Evolutionary conservation across 1,284 basidiomycete species (phyloP).

Genomic region (Wallemia hederae): DNA sequence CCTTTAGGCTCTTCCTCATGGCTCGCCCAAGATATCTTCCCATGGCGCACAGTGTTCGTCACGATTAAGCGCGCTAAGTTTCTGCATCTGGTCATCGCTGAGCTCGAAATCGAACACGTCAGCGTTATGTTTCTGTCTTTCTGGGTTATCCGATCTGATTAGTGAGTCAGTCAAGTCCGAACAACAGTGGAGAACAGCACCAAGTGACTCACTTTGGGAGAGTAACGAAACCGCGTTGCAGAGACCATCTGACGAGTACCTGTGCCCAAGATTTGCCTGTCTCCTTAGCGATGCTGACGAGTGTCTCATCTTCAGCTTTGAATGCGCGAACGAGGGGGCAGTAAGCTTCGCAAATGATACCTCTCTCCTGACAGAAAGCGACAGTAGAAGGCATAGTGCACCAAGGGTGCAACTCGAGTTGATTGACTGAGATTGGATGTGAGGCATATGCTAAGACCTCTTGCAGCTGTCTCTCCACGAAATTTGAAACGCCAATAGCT

Average conservation of each 20-base stretch:
- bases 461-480: constrained; percentile 43
- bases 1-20: no score
- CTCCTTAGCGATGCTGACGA: constrained; percentile 17
- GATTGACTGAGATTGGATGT: constrained; percentile 43
- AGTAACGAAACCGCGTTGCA: constrained; percentile 37
- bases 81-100: constrained; percentile 27
- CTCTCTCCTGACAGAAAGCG: constrained; percentile 34
- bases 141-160: constrained; percentile 32
- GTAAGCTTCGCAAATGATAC: constrained; percentile 47
- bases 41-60: constrained; percentile 34
- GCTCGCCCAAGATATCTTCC: no score
- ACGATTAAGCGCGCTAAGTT: constrained; percentile 30
- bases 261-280: constrained; percentile 36
- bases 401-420: constrained; percentile 61
- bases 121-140: constrained; percentile 36
- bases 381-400: constrained; percentile 55
- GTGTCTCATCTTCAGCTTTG: constrained; percentile 25
- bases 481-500: constrained; percentile 11
- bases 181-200: no score
- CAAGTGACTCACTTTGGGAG: constrained; percentile 1
- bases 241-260: constrained; percentile 48
- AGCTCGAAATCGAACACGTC: constrained; percentile 41
- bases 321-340: constrained; percentile 36
- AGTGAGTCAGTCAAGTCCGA: not conserved
- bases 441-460: constrained; percentile 33